phyloP scores from a whole-genome alignment of 768 basidiomycete genomes.

The Trametes punicea region DNA sequence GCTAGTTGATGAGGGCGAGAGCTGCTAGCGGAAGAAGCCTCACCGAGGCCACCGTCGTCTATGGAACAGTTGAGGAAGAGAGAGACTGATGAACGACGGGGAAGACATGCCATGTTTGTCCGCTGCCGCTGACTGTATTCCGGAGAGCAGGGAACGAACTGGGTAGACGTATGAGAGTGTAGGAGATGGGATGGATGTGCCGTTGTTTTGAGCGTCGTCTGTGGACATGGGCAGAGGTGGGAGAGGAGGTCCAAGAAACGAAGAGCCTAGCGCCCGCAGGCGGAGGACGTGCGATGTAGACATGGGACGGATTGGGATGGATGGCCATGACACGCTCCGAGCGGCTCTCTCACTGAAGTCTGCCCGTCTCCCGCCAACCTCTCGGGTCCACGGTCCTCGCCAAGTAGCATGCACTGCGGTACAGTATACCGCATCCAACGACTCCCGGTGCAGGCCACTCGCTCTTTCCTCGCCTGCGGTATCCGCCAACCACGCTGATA shows the following conservation, averaged over 20 bases:
- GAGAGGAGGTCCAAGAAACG: background rate
- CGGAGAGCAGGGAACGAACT: background rate
- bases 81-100: background rate
- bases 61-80: background rate
- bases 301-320: no score
- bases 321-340: background rate
- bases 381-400: background rate
- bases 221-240: slow-evolving; percentile 5
- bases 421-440: no score
- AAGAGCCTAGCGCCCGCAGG: background rate
- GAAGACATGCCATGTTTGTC: background rate
- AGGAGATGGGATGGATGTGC: background rate
- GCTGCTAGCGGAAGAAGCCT: background rate
- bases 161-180: slow-evolving; percentile 4
- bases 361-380: background rate
- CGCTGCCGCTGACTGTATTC: background rate
- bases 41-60: slow-evolving; percentile 12
- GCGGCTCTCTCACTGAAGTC: background rate
- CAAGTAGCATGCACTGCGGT: no score
- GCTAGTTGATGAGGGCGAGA: background rate
- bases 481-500: no score
- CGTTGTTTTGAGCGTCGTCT: background rate
- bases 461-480: no score
- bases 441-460: no score
- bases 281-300: background rate